Conservation (phyloP, 1,284 basidiomycete genomes). For the Fistulinella cinereoalba region DNA sequence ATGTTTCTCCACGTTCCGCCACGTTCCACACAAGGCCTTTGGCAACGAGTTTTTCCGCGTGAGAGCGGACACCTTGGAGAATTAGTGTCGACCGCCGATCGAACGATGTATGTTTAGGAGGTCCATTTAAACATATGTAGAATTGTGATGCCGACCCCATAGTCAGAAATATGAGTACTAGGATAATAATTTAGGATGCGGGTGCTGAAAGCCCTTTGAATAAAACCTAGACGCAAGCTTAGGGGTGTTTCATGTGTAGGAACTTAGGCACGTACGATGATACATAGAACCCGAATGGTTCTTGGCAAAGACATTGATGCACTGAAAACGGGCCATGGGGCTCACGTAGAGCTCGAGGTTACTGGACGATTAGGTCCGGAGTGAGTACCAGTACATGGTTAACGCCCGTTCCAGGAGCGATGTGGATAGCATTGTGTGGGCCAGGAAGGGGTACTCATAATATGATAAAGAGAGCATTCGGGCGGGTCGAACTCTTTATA, state of each 20-base stretch:
- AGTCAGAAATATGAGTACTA: conserved; percentile 88
- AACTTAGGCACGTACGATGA: conserved; percentile 51
- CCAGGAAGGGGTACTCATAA: conserved; percentile 44
- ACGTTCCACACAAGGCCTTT: conserved; percentile 20
- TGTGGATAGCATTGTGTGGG: conserved; percentile 18
- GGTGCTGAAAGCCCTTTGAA: conserved; percentile 88
- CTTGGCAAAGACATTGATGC: conserved; percentile 21
- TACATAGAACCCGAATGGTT: conserved; percentile 77
- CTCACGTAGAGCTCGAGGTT: conserved; percentile 81
- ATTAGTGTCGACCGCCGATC: conserved; percentile 86
- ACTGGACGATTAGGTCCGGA: conserved; percentile 43
- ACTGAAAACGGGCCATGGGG: neutral
- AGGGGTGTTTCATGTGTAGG: conserved; percentile 8
- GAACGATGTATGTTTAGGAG: conserved; percentile 65
- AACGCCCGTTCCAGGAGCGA: conserved; percentile 70
- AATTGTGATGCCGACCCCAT: conserved; percentile 90
- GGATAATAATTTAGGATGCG: conserved; percentile 76
- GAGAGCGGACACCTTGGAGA: conserved; percentile 68
- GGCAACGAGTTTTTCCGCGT: conserved; percentile 48
- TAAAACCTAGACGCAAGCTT: conserved; percentile 54
- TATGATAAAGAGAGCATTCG: conserved; percentile 88
- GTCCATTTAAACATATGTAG: conserved; percentile 96
- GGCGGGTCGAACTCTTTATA: conserved; percentile 95
- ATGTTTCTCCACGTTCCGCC: too few relatives aligned
- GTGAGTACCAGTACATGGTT: conserved; percentile 5